Evolutionary conservation across 441 rosid genomes (phyloP), one percentile per base, ranked within the genome.

Genomic region (Macaranga tanarius): DNA sequence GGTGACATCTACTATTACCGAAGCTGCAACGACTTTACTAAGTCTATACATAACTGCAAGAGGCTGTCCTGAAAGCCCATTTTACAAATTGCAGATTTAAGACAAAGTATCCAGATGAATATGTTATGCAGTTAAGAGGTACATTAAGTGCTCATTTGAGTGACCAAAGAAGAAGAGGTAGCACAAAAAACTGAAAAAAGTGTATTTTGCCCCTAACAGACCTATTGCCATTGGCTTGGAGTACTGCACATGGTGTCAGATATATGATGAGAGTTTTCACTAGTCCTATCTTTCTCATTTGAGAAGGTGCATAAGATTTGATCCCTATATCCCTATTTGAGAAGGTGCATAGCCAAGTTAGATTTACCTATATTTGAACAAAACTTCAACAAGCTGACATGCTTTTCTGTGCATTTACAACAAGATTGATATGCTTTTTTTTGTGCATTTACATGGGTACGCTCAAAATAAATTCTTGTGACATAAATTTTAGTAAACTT

Each of bases 1-100:
- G 60, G 45, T 71, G 71, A 76, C 62, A 59, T n/a, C 58, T 22
- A 7, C 20, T 70, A 31, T 22, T 67, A 68, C 72, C 73, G 45
- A 59, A 73, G 69, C 66, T 51, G 34, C 22, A 74, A 62, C 69
- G 20, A 69, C 71, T 73, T 81, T 75, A 54, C 68, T 34, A 73
- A 67, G 62, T 58, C 69, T 13, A 57, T 19, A 54, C 65, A 76
- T 16, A 38, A 3, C 48, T 19, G 57, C 54, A 52, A 59, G 59
- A 69, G 28, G n/a, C 17, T 25, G 64, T 13, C 31, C 38, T 52
- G 57, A 71, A 71, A 73, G 80, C 58, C 44, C 40, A 52, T 42
- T 23, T 25, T 31, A 52, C 58, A 64, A n/a, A 60, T 75, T 60
- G 47, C 74, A 74, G 65, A 48, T 50, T 38, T 61, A 50, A 52